Conservation (phyloP, 306 rosid genomes). For the Fragaria vesca region DNA sequence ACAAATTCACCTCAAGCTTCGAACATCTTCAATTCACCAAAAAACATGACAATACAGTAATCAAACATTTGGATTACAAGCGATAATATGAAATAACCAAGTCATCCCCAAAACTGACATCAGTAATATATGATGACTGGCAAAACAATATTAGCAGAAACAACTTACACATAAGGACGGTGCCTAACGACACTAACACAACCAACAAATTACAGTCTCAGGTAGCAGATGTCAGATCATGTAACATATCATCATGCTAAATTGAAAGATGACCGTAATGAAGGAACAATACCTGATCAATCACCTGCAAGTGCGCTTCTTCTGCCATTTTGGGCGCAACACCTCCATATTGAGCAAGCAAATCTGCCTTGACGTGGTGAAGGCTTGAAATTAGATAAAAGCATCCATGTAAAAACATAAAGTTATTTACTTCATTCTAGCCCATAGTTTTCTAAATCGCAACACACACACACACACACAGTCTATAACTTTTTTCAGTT, state of each 20-base stretch:
- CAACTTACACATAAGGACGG: neutral
- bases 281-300: constrained; percentile 60
- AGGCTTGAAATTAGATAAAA: constrained; percentile 26
- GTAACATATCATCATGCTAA: neutral
- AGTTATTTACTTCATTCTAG: neutral
- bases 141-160: neutral
- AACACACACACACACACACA: neutral
- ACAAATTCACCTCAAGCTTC: constrained; percentile 17
- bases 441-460: neutral
- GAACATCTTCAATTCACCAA: neutral
- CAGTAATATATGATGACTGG: neutral
- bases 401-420: neutral
- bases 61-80: constrained; percentile 5
- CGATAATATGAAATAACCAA: neutral
- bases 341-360: constrained; percentile 85
- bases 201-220: neutral
- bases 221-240: neutral
- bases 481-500: neutral
- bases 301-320: constrained; percentile 87
- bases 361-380: constrained; percentile 65
- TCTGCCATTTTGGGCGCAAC: constrained; percentile 99
- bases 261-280: neutral
- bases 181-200: neutral
- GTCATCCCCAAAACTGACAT: constrained; percentile 12
- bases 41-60: constrained; percentile 18